These are phyloP conservation scores for Vitis hybrid DNA, from an alignment of 177 flowering plant genomes.

Conservation along the genomic window DNA sequence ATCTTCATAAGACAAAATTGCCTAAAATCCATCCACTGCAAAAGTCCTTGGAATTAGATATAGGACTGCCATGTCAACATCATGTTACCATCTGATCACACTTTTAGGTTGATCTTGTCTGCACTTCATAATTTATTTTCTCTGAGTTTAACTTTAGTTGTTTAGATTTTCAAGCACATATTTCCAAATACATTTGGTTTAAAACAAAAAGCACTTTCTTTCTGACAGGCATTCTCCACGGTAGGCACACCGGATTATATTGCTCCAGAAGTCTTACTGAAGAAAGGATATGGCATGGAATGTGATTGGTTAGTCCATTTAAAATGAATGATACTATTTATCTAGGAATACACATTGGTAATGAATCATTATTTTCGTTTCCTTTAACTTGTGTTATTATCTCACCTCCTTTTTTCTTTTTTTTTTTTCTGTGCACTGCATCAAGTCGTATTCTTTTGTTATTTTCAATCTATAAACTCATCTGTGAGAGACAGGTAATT, in stretches of 20 bases:
- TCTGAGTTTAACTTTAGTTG: too few relatives aligned
- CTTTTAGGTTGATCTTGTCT: too few relatives aligned
- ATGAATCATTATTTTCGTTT: neutral
- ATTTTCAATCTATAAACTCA: neutral
- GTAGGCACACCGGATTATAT: conserved; percentile 98
- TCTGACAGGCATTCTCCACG: conserved; percentile 81
- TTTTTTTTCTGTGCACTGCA: neutral
- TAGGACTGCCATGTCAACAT: too few relatives aligned
- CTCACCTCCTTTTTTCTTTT: neutral
- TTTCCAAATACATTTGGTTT: neutral
- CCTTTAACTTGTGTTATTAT: neutral
- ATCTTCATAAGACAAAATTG: too few relatives aligned
- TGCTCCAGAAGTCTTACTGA: conserved; percentile 93
- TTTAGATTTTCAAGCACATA: neutral
- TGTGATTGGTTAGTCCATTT: conserved; percentile 80
- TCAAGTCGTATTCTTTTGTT: neutral
- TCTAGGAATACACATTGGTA: neutral
- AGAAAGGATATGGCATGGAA: conserved; percentile 95
- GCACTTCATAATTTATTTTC: too few relatives aligned
- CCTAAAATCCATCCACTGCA: neutral
- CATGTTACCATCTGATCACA: too few relatives aligned
- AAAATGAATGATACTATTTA: neutral
- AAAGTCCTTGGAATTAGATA: neutral
- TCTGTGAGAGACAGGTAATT: too few relatives aligned
- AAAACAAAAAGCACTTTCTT: neutral